Evolutionary conservation across 768 basidiomycete genomes (phyloP).

Genomic region (Termitomyces sp.): DNA sequence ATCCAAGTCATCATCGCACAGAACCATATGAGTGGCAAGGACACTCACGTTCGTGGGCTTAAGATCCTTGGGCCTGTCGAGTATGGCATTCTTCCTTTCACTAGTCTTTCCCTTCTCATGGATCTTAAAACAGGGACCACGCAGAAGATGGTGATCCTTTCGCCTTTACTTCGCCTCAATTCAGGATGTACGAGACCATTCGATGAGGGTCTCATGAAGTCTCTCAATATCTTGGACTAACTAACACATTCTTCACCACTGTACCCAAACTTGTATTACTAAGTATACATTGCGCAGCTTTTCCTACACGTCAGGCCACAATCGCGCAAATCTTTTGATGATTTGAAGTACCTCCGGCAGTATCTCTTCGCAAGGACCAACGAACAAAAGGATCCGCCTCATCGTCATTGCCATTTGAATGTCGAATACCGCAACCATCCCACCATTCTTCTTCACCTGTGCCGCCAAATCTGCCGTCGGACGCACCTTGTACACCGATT

Average conservation of each 20-base stretch:
- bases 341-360: conserved; percentile 32
- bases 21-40: conserved; percentile 98
- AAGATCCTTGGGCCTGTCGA: conserved; percentile 80
- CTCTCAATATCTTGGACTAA: too few relatives aligned
- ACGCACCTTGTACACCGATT: conserved; percentile 20
- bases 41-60: conserved; percentile 94
- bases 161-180: conserved; percentile 52
- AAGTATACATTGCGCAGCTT: not conserved
- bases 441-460: conserved; percentile 27
- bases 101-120: not conserved
- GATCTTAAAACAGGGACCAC: conserved; percentile 28
- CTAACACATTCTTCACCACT: not conserved
- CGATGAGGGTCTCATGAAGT: conserved; percentile 33
- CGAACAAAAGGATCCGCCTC: conserved; percentile 41
- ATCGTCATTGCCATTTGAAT: conserved; percentile 26
- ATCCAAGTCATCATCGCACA: conserved; percentile 85
- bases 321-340: conserved; percentile 2
- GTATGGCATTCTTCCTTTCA: conserved; percentile 33
- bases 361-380: conserved; percentile 40
- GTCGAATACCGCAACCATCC: conserved; percentile 32
- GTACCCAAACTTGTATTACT: not conserved
- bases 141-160: conserved; percentile 64
- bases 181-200: conserved; percentile 76
- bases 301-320: conserved; percentile 2
- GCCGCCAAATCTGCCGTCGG: conserved; percentile 29